phyloP scores from a whole-genome alignment of 371 early-diverging fungal species.

The Dichotomocladium elegans region DNA sequence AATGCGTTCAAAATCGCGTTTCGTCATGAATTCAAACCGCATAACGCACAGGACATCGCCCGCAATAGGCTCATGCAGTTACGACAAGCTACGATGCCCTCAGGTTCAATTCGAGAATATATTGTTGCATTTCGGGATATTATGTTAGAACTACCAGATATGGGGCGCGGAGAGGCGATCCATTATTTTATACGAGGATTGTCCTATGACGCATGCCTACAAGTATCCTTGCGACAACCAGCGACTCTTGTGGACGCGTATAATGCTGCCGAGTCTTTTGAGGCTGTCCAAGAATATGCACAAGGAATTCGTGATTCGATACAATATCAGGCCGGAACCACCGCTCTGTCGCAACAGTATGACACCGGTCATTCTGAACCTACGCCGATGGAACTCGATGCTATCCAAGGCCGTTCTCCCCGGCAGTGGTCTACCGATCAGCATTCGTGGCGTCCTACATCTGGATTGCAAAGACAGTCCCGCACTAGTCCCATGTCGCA shows the following conservation, averaged over 20 bases:
- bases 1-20: background rate
- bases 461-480: no score
- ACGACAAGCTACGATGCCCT: background rate
- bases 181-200: slow-evolving; percentile 5
- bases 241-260: background rate
- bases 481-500: no score
- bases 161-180: slow-evolving; percentile 3
- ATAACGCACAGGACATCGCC: background rate
- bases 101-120: no score
- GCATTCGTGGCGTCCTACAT: no score
- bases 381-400: slow-evolving; percentile 1
- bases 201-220: no score
- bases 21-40: background rate
- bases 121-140: no score
- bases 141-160: no score
- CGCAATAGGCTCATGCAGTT: background rate
- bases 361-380: background rate
- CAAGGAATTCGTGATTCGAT: background rate
- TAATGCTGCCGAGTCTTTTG: background rate
- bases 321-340: no score
- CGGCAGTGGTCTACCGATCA: background rate
- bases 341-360: no score
- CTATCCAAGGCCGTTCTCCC: background rate
- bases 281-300: background rate
- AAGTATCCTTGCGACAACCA: background rate